Evolutionary conservation across 768 basidiomycete species (phyloP).

Genomic region (Rhizopogon salebrosus): DNA sequence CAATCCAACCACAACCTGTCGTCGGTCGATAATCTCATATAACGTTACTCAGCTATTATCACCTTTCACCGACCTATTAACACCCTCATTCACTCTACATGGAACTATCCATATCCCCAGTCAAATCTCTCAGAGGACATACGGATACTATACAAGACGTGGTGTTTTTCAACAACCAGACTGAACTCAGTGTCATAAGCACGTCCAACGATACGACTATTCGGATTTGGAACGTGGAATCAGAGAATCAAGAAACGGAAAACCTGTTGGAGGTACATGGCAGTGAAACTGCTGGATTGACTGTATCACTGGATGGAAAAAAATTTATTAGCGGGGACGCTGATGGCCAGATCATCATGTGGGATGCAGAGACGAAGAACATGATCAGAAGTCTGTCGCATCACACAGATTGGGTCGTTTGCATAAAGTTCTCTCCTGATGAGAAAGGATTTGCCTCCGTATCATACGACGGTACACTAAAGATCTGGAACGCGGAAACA

Average conservation of each 20-base stretch:
- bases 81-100: not conserved
- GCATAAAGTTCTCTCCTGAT: conserved; percentile 5
- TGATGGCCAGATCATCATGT: conserved; percentile 9
- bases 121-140: not conserved
- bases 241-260: no score
- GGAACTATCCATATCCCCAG: not conserved
- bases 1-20: no score
- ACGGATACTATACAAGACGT: not conserved
- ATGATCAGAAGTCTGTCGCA: not conserved
- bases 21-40: no score
- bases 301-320: conserved; percentile 10
- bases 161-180: not conserved
- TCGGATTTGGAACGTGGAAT: conserved; percentile 3
- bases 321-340: conserved; percentile 2
- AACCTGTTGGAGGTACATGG: not conserved
- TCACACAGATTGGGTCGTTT: not conserved
- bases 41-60: no score
- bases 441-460: conserved; percentile 3
- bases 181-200: not conserved
- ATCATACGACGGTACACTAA: not conserved
- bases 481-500: no score
- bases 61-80: not conserved
- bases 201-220: not conserved
- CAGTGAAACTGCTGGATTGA: not conserved
- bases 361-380: conserved; percentile 22